Conservation (phyloP, 179 eudicot species). For the Carnegiea gigantea region DNA sequence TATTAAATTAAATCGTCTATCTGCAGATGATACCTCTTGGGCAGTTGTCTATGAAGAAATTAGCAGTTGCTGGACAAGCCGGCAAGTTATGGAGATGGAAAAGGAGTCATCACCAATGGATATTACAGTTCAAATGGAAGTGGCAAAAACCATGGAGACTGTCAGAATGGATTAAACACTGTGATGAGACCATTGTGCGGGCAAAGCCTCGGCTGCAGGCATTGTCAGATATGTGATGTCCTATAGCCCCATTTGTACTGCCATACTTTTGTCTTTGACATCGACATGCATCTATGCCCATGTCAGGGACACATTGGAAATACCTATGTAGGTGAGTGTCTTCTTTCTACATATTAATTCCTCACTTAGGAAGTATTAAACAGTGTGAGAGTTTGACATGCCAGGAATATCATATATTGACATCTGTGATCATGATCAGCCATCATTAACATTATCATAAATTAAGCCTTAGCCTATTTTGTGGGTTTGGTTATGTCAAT, state of each 20-base stretch:
- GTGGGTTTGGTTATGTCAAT: not conserved
- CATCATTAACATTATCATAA: not conserved
- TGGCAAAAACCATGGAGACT: constrained; percentile 99
- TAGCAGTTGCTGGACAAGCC: constrained; percentile 77
- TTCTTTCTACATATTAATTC: constrained; percentile 7
- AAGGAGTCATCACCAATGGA: constrained; percentile 99
- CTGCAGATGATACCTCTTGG: constrained; percentile 94
- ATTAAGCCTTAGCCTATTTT: not conserved
- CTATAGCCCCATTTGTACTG: constrained; percentile 10
- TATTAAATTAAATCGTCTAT: not conserved
- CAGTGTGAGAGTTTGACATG: not conserved
- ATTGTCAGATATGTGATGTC: constrained; percentile 48
- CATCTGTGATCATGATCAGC: not conserved
- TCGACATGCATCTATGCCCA: constrained; percentile 30
- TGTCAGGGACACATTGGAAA: constrained; percentile 30
- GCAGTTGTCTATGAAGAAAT: constrained; percentile 82
- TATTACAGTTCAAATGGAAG: constrained; percentile 97
- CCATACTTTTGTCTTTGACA: constrained; percentile 30
- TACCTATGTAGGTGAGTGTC: constrained; percentile 31
- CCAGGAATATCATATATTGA: not conserved
- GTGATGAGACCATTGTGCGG: constrained; percentile 89
- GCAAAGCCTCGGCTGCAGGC: constrained; percentile 79
- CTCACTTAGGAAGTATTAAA: not conserved
- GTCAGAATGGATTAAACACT: constrained; percentile 93
- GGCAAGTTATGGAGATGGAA: constrained; percentile 99